Conservation (phyloP, 2,329 filamentous ascomycete genomes). For the Cladosporium sp. region DNA sequence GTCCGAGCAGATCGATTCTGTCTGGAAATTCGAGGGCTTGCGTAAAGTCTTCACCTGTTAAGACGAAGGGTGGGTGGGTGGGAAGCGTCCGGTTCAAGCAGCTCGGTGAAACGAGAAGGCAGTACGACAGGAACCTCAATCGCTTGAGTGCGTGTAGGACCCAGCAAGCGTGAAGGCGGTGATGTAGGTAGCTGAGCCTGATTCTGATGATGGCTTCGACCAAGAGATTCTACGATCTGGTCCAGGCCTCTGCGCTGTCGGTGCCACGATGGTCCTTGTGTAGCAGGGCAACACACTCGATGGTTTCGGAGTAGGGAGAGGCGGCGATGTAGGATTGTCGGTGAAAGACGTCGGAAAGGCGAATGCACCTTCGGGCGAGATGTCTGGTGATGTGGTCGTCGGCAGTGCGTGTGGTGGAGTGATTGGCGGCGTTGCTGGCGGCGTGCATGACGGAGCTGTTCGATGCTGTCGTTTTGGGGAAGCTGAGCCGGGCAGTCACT, state of each 20-base stretch:
- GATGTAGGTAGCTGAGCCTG: neutral
- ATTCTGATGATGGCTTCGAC: neutral
- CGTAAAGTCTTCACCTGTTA: neutral
- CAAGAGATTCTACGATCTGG: neutral
- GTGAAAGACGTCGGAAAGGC: neutral
- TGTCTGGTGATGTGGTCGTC: neutral
- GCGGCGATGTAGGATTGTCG: neutral
- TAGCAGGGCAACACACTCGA: neutral
- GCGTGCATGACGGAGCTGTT: conserved; percentile 1
- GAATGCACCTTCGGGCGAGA: neutral
- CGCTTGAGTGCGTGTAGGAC: neutral
- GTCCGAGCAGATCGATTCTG: neutral
- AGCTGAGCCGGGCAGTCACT: neutral
- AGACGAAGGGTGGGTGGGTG: neutral
- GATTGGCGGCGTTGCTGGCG: neutral
- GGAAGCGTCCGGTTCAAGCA: neutral
- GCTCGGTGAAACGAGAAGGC: neutral
- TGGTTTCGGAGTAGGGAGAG: neutral
- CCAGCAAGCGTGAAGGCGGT: neutral
- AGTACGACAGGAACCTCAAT: neutral
- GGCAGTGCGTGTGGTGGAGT: neutral
- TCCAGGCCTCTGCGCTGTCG: neutral
- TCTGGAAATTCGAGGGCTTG: neutral
- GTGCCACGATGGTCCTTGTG: neutral
- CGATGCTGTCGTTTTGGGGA: neutral